Conservation (phyloP, 2,329 filamentous ascomycete genomes). For the Stemphylium vesicarium region DNA sequence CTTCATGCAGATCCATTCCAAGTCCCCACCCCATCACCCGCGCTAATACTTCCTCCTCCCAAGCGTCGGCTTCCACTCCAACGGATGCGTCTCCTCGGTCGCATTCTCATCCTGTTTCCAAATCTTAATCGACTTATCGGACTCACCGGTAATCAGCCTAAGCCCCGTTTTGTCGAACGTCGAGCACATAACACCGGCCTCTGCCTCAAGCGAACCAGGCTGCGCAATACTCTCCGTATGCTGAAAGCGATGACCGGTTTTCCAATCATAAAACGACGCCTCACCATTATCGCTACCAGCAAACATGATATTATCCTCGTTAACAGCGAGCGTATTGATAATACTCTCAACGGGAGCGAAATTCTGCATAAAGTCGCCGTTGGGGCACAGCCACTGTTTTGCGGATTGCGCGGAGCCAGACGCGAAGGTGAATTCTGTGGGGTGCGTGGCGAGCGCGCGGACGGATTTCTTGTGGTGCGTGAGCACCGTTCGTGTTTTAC, state of each 20-base stretch:
- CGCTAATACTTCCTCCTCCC: conserved; percentile 70
- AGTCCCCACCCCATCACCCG: too few relatives aligned
- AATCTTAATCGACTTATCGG: conserved; percentile 91
- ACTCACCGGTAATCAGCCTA: conserved; percentile 90
- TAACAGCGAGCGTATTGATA: conserved; percentile 91
- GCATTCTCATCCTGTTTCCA: conserved; percentile 95
- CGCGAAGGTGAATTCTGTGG: conserved; percentile 94
- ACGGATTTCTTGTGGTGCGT: conserved; percentile 99
- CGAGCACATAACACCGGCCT: conserved; percentile 92
- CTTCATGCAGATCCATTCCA: too few relatives aligned
- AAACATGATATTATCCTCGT: conserved; percentile 94
- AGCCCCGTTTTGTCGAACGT: conserved; percentile 90
- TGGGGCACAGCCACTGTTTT: conserved; percentile 99
- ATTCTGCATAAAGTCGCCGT: conserved; percentile 98
- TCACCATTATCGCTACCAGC: conserved; percentile 95
- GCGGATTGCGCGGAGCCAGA: conserved; percentile 90
- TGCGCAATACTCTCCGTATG: conserved; percentile 89
- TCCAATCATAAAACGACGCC: conserved; percentile 99
- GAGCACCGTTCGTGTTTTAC: conserved; percentile 93
- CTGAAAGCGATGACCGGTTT: conserved; percentile 91
- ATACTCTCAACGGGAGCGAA: conserved; percentile 96
- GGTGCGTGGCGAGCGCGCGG: conserved; percentile 81
- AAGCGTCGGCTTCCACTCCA: conserved; percentile 88
- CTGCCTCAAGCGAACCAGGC: conserved; percentile 90
- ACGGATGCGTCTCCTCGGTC: conserved; percentile 86